phyloP scores from a whole-genome alignment of 345 rosid species.

The Diplotaxis tenuifolia region DNA sequence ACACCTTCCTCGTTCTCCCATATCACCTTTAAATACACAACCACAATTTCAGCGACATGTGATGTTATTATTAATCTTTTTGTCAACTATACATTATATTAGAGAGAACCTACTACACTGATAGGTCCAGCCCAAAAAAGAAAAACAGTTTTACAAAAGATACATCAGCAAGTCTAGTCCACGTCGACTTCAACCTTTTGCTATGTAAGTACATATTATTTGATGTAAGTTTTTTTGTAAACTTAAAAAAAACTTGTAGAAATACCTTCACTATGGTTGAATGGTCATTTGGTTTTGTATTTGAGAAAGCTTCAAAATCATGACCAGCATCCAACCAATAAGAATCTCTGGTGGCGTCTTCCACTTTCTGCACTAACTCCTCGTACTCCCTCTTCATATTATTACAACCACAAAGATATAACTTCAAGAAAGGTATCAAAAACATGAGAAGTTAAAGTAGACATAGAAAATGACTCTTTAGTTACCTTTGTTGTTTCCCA shows the following conservation, averaged over 20 bases:
- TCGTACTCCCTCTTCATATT: constrained; percentile 49
- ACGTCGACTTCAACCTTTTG: neutral
- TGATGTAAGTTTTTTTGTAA: neutral
- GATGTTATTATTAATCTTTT: neutral
- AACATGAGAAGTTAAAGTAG: neutral
- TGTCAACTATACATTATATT: neutral
- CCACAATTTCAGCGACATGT: neutral
- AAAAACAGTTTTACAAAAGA: neutral
- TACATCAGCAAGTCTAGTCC: neutral
- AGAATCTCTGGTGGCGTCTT: constrained; percentile 33
- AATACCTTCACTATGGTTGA: constrained; percentile 58
- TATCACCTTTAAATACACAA: constrained; percentile 42
- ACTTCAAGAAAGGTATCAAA: neutral
- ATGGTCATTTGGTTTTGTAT: constrained; percentile 44
- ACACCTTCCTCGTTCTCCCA: constrained; percentile 45
- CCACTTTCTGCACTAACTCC: constrained; percentile 43
- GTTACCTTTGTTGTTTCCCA: constrained; percentile 51
- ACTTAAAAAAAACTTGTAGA: neutral
- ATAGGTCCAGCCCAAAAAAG: neutral
- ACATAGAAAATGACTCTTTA: neutral
- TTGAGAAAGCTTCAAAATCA: constrained; percentile 46
- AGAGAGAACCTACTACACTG: neutral
- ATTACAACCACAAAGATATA: neutral
- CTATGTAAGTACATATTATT: neutral
- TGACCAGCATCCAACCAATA: constrained; percentile 23